phyloP scores from a whole-genome alignment of 176 grass and related monocot genomes.

The Triticum turgidum region DNA sequence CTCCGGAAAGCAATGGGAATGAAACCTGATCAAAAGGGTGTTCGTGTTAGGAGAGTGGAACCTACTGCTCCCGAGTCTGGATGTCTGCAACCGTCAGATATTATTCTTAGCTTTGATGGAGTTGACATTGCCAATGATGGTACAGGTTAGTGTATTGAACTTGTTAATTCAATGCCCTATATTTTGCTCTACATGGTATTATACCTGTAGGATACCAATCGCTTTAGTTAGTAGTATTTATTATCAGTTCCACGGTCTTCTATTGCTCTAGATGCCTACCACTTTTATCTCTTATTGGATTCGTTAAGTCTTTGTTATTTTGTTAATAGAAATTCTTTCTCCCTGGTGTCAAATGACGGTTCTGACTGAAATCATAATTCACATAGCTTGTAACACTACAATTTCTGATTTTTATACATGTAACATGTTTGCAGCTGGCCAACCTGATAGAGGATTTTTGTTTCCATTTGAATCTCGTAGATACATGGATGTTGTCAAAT shows the following conservation, averaged over 20 bases:
- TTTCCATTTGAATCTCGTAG: background rate
- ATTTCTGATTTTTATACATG: background rate
- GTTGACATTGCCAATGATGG: slow-evolving; percentile 97
- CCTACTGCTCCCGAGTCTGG: slow-evolving; percentile 85
- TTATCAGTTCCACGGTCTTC: background rate
- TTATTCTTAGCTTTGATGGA: slow-evolving; percentile 92
- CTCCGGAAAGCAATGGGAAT: slow-evolving; percentile 96
- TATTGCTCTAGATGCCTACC: background rate
- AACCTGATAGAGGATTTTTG: background rate
- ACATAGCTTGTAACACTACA: background rate
- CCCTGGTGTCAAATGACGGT: background rate
- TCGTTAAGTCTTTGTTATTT: background rate
- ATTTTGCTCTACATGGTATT: background rate
- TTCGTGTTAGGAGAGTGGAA: slow-evolving; percentile 88
- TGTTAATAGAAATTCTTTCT: background rate
- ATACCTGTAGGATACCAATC: background rate
- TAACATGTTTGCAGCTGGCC: background rate
- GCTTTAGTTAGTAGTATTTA: no score
- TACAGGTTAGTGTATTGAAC: slow-evolving; percentile 39
- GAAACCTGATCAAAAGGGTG: slow-evolving; percentile 88
- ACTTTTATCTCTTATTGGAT: background rate
- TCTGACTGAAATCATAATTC: slow-evolving; percentile 8
- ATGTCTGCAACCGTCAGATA: slow-evolving; percentile 83
- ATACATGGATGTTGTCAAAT: background rate
- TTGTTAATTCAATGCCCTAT: background rate